These are phyloP conservation scores for Podila verticillata DNA, from an alignment of 192 early-diverging fungal species.

Conservation along the genomic window DNA sequence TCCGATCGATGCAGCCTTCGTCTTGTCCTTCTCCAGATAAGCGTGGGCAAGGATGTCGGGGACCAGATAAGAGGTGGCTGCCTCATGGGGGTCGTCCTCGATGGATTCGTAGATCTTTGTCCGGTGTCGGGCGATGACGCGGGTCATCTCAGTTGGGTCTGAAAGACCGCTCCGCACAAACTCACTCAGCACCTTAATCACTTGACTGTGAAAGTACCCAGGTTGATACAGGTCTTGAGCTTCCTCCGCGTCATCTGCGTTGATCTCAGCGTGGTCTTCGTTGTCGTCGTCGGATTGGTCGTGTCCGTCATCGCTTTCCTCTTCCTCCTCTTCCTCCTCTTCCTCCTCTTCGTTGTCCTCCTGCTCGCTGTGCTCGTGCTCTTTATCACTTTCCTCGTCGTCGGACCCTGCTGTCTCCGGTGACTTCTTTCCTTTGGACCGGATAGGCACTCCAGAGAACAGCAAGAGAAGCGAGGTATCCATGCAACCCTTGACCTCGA, in stretches of 20 bases:
- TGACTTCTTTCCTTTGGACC: constrained; percentile 57
- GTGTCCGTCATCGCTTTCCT: not conserved
- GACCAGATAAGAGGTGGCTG: constrained; percentile 58
- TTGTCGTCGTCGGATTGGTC: not conserved
- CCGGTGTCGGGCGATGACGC: constrained; percentile 53
- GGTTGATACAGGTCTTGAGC: constrained; percentile 66
- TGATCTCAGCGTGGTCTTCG: not conserved
- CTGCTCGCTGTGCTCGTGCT: constrained; percentile 1
- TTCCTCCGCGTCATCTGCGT: constrained; percentile 15
- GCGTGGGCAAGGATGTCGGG: constrained; percentile 68
- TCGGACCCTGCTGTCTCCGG: too few species aligned
- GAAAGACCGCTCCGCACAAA: constrained; percentile 52
- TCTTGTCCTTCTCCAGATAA: constrained; percentile 57
- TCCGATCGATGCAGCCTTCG: constrained; percentile 58
- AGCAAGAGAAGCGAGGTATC: constrained; percentile 66
- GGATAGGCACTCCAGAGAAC: constrained; percentile 60
- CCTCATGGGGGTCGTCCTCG: constrained; percentile 72
- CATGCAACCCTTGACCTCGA: constrained; percentile 62
- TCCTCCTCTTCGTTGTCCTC: constrained; percentile 5
- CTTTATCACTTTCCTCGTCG: not conserved
- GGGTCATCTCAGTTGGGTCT: constrained; percentile 52
- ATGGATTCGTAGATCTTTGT: constrained; percentile 56
- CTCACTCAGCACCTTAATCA: constrained; percentile 66
- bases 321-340: not conserved
- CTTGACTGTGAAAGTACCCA: constrained; percentile 64